Percentiles rank a stretch among this genome's conserved stretches.
These are phyloP conservation scores for Colletotrichum sansevieriae DNA, from an alignment of 2,329 filamentous ascomycete genomes.

Conservation along the genomic window DNA sequence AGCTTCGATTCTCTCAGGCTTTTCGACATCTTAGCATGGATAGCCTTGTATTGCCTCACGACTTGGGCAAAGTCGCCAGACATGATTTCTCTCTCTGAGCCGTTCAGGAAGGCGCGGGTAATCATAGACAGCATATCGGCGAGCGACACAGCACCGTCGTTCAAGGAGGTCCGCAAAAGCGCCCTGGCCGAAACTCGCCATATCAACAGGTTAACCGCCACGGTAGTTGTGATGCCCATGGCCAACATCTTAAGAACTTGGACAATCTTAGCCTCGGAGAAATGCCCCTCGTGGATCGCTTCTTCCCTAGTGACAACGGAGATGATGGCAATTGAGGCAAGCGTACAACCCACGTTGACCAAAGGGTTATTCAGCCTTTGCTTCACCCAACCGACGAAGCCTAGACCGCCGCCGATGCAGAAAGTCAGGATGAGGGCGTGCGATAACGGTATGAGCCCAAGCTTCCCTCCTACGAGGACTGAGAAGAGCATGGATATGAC, in stretches of 20 bases:
- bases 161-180: slow-evolving; percentile 80
- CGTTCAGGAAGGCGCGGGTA: slow-evolving; percentile 85
- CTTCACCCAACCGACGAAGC: slow-evolving; percentile 90
- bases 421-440: slow-evolving; percentile 84
- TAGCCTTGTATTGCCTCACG: slow-evolving; percentile 73
- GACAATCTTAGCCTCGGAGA: slow-evolving; percentile 84
- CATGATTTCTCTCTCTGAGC: slow-evolving; percentile 82
- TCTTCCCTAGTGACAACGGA: slow-evolving; percentile 93
- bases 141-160: slow-evolving; percentile 79
- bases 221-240: slow-evolving; percentile 80
- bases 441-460: slow-evolving; percentile 77
- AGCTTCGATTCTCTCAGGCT: slow-evolving; percentile 88
- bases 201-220: slow-evolving; percentile 81
- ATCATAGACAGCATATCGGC: slow-evolving; percentile 87
- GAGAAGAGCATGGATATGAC: slow-evolving; percentile 91
- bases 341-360: slow-evolving; percentile 86
- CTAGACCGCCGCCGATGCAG: slow-evolving; percentile 88
- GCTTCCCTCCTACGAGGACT: slow-evolving; percentile 67
- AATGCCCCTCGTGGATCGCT: slow-evolving; percentile 83
- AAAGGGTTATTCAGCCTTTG: slow-evolving; percentile 82
- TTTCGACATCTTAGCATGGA: slow-evolving; percentile 78
- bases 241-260: slow-evolving; percentile 87
- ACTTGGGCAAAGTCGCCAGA: slow-evolving; percentile 74
- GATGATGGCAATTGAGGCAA: slow-evolving; percentile 90
- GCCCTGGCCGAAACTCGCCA: slow-evolving; percentile 83